Evolutionary conservation across 768 basidiomycete genomes (phyloP), one percentile per base, ranked within the genome.

Genomic region (Collybiopsis confluens): DNA sequence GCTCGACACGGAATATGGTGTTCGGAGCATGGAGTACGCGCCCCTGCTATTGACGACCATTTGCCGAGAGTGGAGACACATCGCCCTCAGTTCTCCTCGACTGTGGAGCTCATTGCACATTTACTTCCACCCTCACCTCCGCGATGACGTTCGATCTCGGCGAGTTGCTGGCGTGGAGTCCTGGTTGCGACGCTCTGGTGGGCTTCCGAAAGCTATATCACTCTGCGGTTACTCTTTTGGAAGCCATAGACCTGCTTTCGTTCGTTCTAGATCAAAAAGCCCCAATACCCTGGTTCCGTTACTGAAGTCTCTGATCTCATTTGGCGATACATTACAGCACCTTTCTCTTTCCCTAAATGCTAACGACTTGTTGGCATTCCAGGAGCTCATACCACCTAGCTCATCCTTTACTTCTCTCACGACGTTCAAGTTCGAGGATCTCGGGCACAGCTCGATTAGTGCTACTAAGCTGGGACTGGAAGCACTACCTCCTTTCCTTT

Each of bases 1-100:
- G 2, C n/a, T 51, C 0, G 46, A 56, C 30, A 18, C 5, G 5
- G 30, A 42, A 3, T 57, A 62, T 33, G 52, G 54, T 15, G 57
- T 57, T 8, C 65, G 63, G 15, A 55, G 62, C 16, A 45, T 54
- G 8, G 30, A 23, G 1, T 50, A 60, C 1, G 63, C 63, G 1
- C 67, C 68, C 1, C 36, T 70, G 11, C 41, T 68, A 16, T 42
- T 68, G 8, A 60, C 61, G 1, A 48, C 58, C 11, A 52, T 70
- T n/a, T 66, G 69, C 40, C 59, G 62, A 4, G 27, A 50, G 1
- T 70, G 68, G 69, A 59, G 67, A 28, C 51, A 58, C 9, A 56
- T 65, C 1, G 60, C 64, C 10, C 16, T 69, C n/a, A 44, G 55
- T 1, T 62, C 55, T 2, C 67, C 68, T 9, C 56, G 59, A 11